Conservation (phyloP, 2,329 filamentous ascomycete species). For the Dactylellina haptotyla region DNA sequence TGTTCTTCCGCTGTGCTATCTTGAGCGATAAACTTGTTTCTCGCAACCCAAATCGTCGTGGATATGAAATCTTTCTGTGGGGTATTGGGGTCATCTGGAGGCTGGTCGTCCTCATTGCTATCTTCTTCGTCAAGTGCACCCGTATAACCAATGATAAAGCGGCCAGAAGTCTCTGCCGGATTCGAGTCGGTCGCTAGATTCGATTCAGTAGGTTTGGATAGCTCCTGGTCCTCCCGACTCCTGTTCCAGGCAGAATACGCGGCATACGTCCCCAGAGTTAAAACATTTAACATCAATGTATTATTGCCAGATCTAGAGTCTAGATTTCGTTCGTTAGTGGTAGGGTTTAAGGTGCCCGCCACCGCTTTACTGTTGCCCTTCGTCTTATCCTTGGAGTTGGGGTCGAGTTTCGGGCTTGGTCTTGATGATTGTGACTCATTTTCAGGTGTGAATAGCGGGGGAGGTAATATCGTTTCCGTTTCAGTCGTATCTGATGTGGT, state of each 20-base stretch:
- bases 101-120: slow-evolving; percentile 14
- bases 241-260: slow-evolving; percentile 49
- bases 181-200: slow-evolving; percentile 16
- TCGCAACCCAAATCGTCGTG: slow-evolving; percentile 38
- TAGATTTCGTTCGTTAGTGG: slow-evolving; percentile 14
- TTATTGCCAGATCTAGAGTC: slow-evolving; percentile 40
- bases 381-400: slow-evolving; percentile 16
- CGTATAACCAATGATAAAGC: slow-evolving; percentile 57
- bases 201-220: slow-evolving; percentile 1
- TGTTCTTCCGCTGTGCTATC: slow-evolving; percentile 15
- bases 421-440: slow-evolving; percentile 10
- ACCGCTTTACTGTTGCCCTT: slow-evolving; percentile 13
- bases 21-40: slow-evolving; percentile 1
- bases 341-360: slow-evolving; percentile 6
- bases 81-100: background rate
- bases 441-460: slow-evolving; percentile 12
- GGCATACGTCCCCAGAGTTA: slow-evolving; percentile 58
- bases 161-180: slow-evolving; percentile 28
- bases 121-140: slow-evolving; percentile 56
- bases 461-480: slow-evolving; percentile 28
- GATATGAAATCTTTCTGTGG: slow-evolving; percentile 39
- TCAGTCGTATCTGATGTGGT: background rate
- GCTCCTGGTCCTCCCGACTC: slow-evolving; percentile 30
- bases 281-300: slow-evolving; percentile 54
- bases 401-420: background rate